Evolutionary conservation across 352 stramenopile species (phyloP).

Genomic region (Phytophthora meadii): DNA sequence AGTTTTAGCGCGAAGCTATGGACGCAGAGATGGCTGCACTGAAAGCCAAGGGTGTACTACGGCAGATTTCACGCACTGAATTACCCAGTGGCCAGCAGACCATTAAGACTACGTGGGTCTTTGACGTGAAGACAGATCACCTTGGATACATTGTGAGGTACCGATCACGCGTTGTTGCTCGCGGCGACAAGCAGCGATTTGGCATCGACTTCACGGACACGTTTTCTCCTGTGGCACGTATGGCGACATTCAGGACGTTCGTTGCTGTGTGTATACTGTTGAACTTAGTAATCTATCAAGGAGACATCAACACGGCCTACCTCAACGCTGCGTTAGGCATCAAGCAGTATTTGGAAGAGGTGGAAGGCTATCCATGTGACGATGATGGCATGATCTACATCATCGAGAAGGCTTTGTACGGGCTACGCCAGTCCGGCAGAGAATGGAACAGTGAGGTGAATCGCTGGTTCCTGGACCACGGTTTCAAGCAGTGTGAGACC

Average conservation of each 20-base stretch:
- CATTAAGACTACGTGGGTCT: too few species aligned
- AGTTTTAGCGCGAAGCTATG: too few species aligned
- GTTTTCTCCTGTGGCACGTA: neutral
- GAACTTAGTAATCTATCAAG: neutral
- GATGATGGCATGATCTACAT: neutral
- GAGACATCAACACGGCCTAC: conserved; percentile 10
- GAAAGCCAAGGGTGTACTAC: too few species aligned
- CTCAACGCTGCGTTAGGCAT: conserved; percentile 2
- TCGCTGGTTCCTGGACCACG: neutral
- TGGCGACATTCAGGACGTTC: neutral
- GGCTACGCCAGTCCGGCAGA: neutral
- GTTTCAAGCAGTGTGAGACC: neutral
- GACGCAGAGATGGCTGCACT: too few species aligned
- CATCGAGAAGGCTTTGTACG: conserved; percentile 6
- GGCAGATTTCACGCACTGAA: too few species aligned
- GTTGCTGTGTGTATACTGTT: neutral
- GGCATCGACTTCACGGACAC: conserved; percentile 3
- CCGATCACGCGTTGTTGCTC: neutral
- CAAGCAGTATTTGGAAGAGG: neutral
- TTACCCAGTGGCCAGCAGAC: too few species aligned
- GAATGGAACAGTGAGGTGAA: conserved; percentile 10
- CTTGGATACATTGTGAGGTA: too few species aligned
- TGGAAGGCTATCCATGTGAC: conserved; percentile 5
- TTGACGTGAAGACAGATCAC: too few species aligned
- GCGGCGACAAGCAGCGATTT: neutral